Evolutionary conservation across 164 flowering plant species (phyloP), one percentile per base, ranked within the genome.

Genomic region (Malania oleifera): DNA sequence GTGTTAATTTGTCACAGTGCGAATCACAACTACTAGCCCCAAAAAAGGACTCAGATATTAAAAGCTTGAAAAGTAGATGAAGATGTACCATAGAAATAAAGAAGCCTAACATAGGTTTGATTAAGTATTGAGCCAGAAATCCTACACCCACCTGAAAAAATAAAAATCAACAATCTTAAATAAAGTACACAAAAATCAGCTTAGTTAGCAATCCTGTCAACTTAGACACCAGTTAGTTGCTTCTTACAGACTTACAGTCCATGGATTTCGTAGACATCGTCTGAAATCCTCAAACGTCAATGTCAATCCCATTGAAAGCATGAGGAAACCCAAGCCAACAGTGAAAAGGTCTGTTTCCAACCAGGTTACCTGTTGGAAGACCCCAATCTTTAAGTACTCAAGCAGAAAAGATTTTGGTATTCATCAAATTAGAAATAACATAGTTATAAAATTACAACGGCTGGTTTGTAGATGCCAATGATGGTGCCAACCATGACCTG

Each of bases 261-360:
- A 93, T 31, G 99, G 99, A 63, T 93, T 93, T 47, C 93, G 80
- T 59, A 90, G 62, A 72, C 99, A 93, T 44, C 93, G 66, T 71
- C 89, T 80, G 68, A 90, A 93, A 74, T 93, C 99, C 55, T 93
- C 96, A 73, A 93, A 93, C 47, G 87, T 93, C 75, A 93, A 76
- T 5, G 99, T 93, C 83, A 93, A 67, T 18, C 97, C 99, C 99
- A 93, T 93, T 12, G 97, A 93, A 61, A 93, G 96, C 99, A 93
- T 93, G 63, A 93, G 99, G 63, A 93, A 88, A 62, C 99, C 97
- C 71, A 93, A 74, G 34, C 97, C 89, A 64, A 85, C 59, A 47
- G 99, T 88, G 72, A 93, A 93, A 38, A 90, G 86, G 66, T 93
- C 96, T 46, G 96, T 88, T 70, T 90, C 76, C 64, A 93, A 74